Evolutionary conservation across 495 filamentous ascomycete genomes (phyloP), one percentile per base, ranked within the genome.

Genomic region (Penicillium cinerascens): DNA sequence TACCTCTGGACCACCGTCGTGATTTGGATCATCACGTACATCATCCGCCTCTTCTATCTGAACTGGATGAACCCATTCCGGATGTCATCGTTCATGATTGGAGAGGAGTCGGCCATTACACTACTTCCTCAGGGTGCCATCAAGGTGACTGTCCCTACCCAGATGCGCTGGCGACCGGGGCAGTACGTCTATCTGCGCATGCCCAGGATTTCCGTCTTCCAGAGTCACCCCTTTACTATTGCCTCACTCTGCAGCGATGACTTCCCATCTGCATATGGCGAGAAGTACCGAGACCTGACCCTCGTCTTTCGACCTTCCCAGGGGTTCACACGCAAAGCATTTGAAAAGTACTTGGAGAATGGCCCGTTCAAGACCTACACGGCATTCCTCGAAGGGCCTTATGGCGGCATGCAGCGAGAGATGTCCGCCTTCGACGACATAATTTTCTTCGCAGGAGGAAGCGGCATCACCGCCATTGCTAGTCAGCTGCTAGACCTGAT

Each of bases 211-310:
- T 89, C 89, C 0, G 64, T 93, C 23, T 82, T 96, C 57, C 87
- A 96, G 60, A 97, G 92, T 58, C 92, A 97, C 53, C 92, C 92
- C 4, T 97, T 97, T 68, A 97, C 92, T 4, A 91, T 97, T 46
- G 86, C 93, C 7, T 96, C 91, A 0, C 81, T 96, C 16, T 86
- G 95, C 78, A 82, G 88, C 70, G 78, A 83, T 39, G 91, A 96
- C 61, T 93, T 95, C 51, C 90, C 89, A 8, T 95, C 91, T 11
- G 84, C 86, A 42, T 95, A 92, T 62, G 89, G 89, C 38, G 86
- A 91, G 49, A 77, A 90, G 26, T 95, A 89, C 58, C 78, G 91
- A 50, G 93, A 97, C 66, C 85, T 95, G 68, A 85, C 85, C 15
- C 75, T 97, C 18, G 90, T 97, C 4, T 97, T 97, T 68, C 84